Conservation (phyloP, 2,329 filamentous ascomycete genomes). For the Exophiala viscosa region DNA sequence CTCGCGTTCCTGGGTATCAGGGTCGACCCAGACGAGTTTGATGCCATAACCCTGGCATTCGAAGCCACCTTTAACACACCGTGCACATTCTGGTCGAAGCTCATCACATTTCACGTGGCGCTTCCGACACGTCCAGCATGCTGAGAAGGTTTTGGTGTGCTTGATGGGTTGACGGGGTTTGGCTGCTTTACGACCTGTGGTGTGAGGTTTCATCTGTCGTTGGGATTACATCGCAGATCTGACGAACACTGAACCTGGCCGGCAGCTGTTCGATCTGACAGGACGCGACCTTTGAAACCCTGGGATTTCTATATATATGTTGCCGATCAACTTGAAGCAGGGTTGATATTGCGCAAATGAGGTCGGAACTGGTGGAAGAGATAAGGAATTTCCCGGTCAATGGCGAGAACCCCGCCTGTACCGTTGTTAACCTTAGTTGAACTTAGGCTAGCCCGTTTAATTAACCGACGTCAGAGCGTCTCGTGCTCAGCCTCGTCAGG, state of each 20-base stretch:
- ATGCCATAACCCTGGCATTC: constrained; percentile 31
- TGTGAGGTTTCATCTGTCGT: constrained; percentile 12
- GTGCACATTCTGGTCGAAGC: constrained; percentile 27
- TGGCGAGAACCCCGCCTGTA: no score
- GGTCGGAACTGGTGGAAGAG: no score
- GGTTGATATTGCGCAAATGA: not conserved
- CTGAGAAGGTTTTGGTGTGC: constrained; percentile 24
- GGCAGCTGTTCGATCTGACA: not conserved
- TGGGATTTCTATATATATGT: not conserved
- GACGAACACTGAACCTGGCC: not conserved
- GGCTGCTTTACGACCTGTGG: constrained; percentile 6
- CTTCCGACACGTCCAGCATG: constrained; percentile 23
- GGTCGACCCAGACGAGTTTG: constrained; percentile 22
- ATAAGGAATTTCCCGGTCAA: no score
- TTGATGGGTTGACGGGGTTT: constrained; percentile 20
- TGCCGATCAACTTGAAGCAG: not conserved
- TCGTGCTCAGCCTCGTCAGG: constrained; percentile 20
- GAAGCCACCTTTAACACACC: constrained; percentile 31
- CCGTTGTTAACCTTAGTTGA: no score
- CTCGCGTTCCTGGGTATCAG: constrained; percentile 19
- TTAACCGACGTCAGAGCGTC: constrained; percentile 5
- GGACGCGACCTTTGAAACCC: no score
- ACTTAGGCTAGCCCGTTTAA: no score
- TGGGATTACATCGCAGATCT: constrained; percentile 3
- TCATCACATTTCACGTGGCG: constrained; percentile 32